phyloP scores from a whole-genome alignment of 768 basidiomycete genomes.

The Hygrophorus pudorinus region DNA sequence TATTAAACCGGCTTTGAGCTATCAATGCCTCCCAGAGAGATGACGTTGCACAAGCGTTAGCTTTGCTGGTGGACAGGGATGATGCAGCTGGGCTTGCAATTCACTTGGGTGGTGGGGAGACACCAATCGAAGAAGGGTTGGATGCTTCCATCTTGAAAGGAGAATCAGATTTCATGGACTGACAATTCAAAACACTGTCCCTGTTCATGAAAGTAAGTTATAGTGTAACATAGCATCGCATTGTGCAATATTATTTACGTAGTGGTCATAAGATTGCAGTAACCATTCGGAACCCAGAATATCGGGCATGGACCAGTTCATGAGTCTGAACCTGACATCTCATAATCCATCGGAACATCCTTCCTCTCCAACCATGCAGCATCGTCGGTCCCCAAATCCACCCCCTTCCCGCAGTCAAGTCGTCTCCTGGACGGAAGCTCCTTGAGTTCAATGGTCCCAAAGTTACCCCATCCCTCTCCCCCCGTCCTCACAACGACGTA shows the following conservation, averaged over 20 bases:
- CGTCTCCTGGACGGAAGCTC: slow-evolving; percentile 48
- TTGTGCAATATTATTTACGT: too few species aligned
- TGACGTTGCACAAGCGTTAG: slow-evolving; percentile 45
- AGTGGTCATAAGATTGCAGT: too few species aligned
- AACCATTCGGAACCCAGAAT: too few species aligned
- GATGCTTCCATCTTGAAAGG: slow-evolving; percentile 9
- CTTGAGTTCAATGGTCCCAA: slow-evolving; percentile 35
- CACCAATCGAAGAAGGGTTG: slow-evolving; percentile 10
- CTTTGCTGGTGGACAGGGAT: slow-evolving; percentile 36
- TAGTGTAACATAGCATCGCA: too few species aligned
- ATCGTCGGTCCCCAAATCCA: slow-evolving; percentile 53
- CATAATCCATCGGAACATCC: slow-evolving; percentile 71
- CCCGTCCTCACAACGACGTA: slow-evolving; percentile 46
- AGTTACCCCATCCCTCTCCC: slow-evolving; percentile 1
- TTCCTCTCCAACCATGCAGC: slow-evolving; percentile 60
- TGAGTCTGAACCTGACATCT: slow-evolving; percentile 41
- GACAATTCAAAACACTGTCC: too few species aligned
- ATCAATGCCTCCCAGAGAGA: slow-evolving; percentile 30
- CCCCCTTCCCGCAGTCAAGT: slow-evolving; percentile 56
- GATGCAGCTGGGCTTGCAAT: slow-evolving; percentile 48
- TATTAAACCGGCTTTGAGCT: not conserved
- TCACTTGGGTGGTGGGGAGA: slow-evolving; percentile 40
- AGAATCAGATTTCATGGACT: slow-evolving; percentile 9
- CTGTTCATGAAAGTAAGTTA: too few species aligned
- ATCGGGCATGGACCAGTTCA: not conserved